Evolutionary conservation across 768 basidiomycete species (phyloP).

Genomic region (Amanita rimosa): DNA sequence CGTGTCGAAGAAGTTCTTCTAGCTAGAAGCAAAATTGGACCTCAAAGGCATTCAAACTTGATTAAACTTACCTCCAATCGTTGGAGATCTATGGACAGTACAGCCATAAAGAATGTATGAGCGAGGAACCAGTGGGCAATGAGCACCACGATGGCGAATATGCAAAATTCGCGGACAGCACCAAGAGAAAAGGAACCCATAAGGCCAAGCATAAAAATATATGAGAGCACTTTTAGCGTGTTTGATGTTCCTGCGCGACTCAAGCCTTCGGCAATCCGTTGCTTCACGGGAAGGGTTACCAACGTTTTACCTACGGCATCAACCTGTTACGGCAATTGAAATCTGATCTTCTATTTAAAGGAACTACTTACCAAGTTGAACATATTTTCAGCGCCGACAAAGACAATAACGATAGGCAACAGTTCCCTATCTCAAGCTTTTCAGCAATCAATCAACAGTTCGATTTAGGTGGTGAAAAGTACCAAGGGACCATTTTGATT

Average conservation of each 20-base stretch:
- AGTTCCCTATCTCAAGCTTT: conserved; percentile 46
- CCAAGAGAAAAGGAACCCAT: conserved; percentile 67
- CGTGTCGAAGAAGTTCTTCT: conserved; percentile 76
- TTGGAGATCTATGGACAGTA: conserved; percentile 92
- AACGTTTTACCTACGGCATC: conserved; percentile 79
- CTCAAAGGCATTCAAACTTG: neutral
- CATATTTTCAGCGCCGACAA: conserved; percentile 98
- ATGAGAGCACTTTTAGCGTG: conserved; percentile 83
- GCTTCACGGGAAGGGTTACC: conserved; percentile 80
- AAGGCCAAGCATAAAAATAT: conserved; percentile 68
- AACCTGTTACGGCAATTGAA: conserved; percentile 37
- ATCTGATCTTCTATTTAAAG: conserved; percentile 5
- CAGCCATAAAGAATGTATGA: conserved; percentile 91
- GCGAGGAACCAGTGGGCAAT: conserved; percentile 97
- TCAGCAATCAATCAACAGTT: conserved; percentile 2
- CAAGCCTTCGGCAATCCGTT: conserved; percentile 87
- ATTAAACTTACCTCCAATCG: conserved; percentile 59
- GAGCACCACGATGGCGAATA: conserved; percentile 87
- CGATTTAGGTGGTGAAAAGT: conserved; percentile 13
- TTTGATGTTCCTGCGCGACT: conserved; percentile 84
- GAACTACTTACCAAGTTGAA: conserved; percentile 63
- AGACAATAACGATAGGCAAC: conserved; percentile 87
- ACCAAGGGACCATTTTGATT: conserved; percentile 87
- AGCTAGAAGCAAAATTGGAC: conserved; percentile 33
- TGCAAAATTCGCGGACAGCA: conserved; percentile 85